Evolutionary conservation across 208 protist species (phyloP), one percentile per base, ranked within the genome.

Genomic region (Lotmaria passim): DNA sequence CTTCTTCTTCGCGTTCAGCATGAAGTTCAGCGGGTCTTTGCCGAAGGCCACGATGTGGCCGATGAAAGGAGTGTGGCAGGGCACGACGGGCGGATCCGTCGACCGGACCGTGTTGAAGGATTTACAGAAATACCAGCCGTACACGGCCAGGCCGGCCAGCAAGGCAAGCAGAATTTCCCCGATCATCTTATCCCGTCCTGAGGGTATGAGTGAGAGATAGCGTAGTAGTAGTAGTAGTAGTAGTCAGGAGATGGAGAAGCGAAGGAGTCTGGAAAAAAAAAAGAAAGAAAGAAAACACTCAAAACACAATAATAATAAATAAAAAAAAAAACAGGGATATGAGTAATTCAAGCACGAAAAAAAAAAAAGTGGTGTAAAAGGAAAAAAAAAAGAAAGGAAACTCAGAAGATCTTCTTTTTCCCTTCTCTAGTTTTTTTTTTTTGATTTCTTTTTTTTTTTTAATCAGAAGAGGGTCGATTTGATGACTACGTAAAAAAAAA

Each of bases 1-100:
- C 61, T 91, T 81, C 63, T 81, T 78, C 64, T 91, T 91, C 67
- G 70, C 75, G 26, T 62, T 48, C 53, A 58, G 23, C 79, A 95
- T 83, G 62, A 93, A 95, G 14, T 57, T 75, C 24, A 90, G 79
- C 24, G 87, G 87, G 63, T 88, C 58, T 53, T 82, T 87, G 53
- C 90, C 90, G 70, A 95, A 95, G 48, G 72, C 55, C 0, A 95
- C 34, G 55, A 95, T 78, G 70, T 95, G 85, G 28, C 90, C 90
- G 1, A 93, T 60, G 46, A 93, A 89, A 0, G 90, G 90, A 4
- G 83, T 78, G 21, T 59, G 28, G 51, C 85, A 85, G 7, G 41
- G 78, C n/a, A 88, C 73, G 30, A 90, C 81, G 39, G 90, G 90
- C 36, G 90, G 90, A 57, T 95, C 90, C 17, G 85, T 90, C 14